phyloP scores from a whole-genome alignment of 306 rosid genomes.

The Gillenia trifoliata region DNA sequence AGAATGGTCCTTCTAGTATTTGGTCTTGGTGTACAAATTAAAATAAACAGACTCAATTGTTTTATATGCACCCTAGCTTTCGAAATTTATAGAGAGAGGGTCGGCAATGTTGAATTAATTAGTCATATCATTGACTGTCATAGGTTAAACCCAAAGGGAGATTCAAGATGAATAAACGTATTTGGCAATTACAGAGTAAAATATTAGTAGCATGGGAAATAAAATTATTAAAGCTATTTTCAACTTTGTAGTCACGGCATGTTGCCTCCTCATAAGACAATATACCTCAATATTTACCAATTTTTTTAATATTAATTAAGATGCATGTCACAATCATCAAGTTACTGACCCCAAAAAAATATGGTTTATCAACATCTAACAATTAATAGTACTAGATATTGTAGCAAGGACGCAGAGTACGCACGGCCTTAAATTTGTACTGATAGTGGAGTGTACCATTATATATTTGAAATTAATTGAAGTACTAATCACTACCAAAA shows the following conservation, averaged over 20 bases:
- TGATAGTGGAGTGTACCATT: not conserved
- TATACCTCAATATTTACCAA: not conserved
- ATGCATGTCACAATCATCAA: constrained; percentile 1
- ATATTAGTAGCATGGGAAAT: not conserved
- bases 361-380: not conserved
- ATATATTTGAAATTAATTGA: not conserved
- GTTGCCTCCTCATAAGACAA: not conserved
- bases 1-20: not conserved
- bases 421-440: not conserved
- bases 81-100: not conserved
- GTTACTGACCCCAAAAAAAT: not conserved
- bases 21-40: not conserved
- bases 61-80: not conserved
- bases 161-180: not conserved
- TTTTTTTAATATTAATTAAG: not conserved
- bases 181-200: not conserved
- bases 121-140: not conserved
- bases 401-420: constrained; percentile 16
- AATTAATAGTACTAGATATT: not conserved
- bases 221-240: not conserved
- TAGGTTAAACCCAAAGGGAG: not conserved
- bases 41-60: not conserved
- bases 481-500: not conserved
- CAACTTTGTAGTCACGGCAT: constrained; percentile 26
- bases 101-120: not conserved